phyloP scores from a whole-genome alignment of 371 early-diverging fungal species.

The Apophysomyces elegans region DNA sequence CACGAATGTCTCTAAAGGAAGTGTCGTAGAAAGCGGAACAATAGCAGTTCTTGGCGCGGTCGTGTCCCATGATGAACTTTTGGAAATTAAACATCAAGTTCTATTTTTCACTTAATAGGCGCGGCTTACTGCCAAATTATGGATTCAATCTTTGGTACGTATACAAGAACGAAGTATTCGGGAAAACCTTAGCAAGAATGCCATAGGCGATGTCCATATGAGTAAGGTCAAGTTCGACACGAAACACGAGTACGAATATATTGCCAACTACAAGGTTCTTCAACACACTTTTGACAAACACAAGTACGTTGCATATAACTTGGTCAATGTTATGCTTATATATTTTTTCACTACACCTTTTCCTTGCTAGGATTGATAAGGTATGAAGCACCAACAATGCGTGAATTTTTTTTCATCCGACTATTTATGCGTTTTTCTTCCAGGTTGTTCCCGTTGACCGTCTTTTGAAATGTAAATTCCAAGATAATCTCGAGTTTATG shows the following conservation, averaged over 20 bases:
- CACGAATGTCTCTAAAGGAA: background rate
- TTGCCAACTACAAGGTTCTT: constrained; percentile 89
- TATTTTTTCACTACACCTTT: constrained; percentile 1
- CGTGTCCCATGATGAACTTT: background rate
- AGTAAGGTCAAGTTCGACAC: constrained; percentile 88
- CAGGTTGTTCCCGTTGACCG: constrained; percentile 83
- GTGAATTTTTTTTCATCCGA: background rate
- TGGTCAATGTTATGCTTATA: background rate
- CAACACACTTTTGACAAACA: constrained; percentile 83
- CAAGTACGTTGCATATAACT: constrained; percentile 50
- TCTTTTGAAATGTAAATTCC: constrained; percentile 89
- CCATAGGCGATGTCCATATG: constrained; percentile 71
- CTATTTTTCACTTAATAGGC: constrained; percentile 45
- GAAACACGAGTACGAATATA: constrained; percentile 91
- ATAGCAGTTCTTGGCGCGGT: background rate
- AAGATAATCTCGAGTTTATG: constrained; percentile 95
- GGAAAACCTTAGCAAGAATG: background rate
- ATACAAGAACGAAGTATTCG: too few species aligned
- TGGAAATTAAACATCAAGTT: background rate
- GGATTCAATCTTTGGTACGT: constrained; percentile 86
- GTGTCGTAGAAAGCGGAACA: constrained; percentile 1
- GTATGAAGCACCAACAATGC: constrained; percentile 9
- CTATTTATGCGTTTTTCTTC: too few species aligned
- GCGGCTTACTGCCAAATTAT: constrained; percentile 92
- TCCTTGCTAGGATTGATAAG: constrained; percentile 23